Percentiles rank a stretch among this genome's conserved stretches.
phyloP scores from a whole-genome alignment of 768 basidiomycete genomes.

The Dictyophora rubrovolvata region DNA sequence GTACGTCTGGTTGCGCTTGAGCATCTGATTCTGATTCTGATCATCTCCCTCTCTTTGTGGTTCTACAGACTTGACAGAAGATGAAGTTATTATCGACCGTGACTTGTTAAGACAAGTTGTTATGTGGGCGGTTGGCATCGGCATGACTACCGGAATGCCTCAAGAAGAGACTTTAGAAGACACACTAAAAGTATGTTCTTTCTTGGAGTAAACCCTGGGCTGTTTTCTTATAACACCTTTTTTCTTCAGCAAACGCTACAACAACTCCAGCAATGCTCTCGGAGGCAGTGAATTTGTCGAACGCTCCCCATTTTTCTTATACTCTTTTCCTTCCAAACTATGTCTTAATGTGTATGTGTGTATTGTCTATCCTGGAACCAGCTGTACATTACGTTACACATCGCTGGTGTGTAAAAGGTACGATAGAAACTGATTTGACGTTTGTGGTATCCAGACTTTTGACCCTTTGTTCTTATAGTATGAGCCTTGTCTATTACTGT shows the following conservation, averaged over 20 bases:
- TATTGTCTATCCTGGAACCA: not conserved
- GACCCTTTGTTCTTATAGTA: not conserved
- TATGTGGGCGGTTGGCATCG: conserved; percentile 3
- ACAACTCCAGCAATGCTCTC: not conserved
- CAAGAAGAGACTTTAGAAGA: conserved; percentile 3
- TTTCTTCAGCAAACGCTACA: not conserved
- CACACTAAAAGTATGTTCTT: not conserved
- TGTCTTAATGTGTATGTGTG: not conserved
- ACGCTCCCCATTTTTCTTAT: not conserved
- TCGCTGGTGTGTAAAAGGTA: not conserved
- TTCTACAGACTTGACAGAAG: not conserved
- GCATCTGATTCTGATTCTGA: not conserved
- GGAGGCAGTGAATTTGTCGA: not conserved
- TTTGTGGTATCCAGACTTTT: not conserved
- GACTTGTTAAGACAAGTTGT: conserved; percentile 9
- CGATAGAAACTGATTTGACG: not conserved
- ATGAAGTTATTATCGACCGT: conserved; percentile 6
- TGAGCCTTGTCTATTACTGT: not conserved
- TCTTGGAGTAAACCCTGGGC: too few relatives aligned
- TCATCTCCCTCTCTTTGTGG: not conserved
- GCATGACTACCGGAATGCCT: conserved; percentile 6
- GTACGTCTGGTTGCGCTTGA: not conserved
- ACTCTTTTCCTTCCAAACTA: not conserved
- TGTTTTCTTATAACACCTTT: not conserved
- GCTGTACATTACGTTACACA: not conserved